Evolutionary conservation across 331 rosid species (phyloP).

Genomic region (Dryas integrifolia): DNA sequence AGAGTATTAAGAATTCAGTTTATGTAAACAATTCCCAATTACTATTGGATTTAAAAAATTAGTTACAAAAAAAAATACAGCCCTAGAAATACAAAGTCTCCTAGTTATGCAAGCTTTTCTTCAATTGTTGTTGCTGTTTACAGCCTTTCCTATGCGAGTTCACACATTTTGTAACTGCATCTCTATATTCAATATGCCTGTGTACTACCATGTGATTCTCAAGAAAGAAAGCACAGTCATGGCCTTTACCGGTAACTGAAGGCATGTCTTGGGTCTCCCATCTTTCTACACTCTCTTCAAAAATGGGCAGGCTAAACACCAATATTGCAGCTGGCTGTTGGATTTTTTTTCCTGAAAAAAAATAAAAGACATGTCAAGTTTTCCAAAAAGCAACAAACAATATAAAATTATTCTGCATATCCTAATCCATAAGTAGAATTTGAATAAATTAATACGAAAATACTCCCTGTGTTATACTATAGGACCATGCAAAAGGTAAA

Average conservation of each 20-base stretch:
- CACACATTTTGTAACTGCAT: neutral
- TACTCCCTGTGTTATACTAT: too few relatives aligned
- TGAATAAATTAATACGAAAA: neutral
- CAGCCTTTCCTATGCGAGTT: neutral
- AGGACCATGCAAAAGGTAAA: too few relatives aligned
- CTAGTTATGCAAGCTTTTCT: conserved; percentile 9
- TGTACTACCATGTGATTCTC: neutral
- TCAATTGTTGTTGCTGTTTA: conserved; percentile 5
- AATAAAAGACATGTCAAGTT: neutral
- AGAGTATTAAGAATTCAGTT: neutral
- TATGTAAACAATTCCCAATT: conserved; percentile 5
- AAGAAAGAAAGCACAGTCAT: neutral
- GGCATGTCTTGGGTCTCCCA: neutral
- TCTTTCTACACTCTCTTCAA: neutral
- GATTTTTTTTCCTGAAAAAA: neutral
- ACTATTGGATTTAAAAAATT: neutral
- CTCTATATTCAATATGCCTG: neutral
- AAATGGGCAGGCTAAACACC: neutral
- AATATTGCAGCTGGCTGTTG: neutral
- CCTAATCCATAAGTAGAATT: neutral
- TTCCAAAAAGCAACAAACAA: conserved; percentile 1
- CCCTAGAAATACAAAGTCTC: neutral
- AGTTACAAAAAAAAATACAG: neutral
- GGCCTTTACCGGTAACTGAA: neutral
- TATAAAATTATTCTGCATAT: neutral